These are phyloP conservation scores for Paraphaeosphaeria sporulosa DNA, from an alignment of 2,329 filamentous ascomycete genomes.

Conservation along the genomic window DNA sequence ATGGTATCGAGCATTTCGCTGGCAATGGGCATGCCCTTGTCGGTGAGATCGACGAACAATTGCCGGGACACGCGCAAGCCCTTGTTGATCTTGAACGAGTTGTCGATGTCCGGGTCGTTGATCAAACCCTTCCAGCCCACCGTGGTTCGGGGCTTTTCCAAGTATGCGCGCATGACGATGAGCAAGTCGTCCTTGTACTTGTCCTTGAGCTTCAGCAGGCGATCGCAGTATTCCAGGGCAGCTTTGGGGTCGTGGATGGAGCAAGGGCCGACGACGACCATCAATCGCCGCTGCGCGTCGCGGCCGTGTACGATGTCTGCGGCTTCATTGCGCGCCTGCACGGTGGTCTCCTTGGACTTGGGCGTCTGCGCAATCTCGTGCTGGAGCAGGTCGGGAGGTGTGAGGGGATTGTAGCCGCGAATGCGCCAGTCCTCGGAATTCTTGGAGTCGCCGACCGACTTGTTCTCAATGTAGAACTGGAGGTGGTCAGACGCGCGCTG, in stretches of 20 bases:
- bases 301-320: conserved; percentile 68
- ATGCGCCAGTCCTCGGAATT: conserved; percentile 62
- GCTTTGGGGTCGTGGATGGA: conserved; percentile 94
- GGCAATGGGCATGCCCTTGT: conserved; percentile 92
- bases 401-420: conserved; percentile 91
- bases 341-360: conserved; percentile 63
- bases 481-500: conserved; percentile 25
- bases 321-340: conserved; percentile 66
- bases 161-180: conserved; percentile 97
- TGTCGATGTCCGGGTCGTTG: conserved; percentile 98
- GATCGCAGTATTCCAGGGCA: conserved; percentile 91
- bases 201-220: conserved; percentile 80
- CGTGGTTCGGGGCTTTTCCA: conserved; percentile 97
- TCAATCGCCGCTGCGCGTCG: conserved; percentile 64
- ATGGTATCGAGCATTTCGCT: conserved; percentile 99
- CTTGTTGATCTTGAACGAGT: conserved; percentile 99
- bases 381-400: conserved; percentile 91
- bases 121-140: conserved; percentile 99
- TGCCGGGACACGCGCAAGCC: conserved; percentile 85
- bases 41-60: conserved; percentile 90
- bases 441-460: conserved; percentile 57
- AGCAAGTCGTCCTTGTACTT: conserved; percentile 89
- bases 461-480: conserved; percentile 61
- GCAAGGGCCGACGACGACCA: conserved; percentile 92
- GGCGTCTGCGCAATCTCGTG: conserved; percentile 77